These are phyloP conservation scores for Arthroderma sp. DNA, from an alignment of 2,329 filamentous ascomycete genomes.

Conservation along the genomic window DNA sequence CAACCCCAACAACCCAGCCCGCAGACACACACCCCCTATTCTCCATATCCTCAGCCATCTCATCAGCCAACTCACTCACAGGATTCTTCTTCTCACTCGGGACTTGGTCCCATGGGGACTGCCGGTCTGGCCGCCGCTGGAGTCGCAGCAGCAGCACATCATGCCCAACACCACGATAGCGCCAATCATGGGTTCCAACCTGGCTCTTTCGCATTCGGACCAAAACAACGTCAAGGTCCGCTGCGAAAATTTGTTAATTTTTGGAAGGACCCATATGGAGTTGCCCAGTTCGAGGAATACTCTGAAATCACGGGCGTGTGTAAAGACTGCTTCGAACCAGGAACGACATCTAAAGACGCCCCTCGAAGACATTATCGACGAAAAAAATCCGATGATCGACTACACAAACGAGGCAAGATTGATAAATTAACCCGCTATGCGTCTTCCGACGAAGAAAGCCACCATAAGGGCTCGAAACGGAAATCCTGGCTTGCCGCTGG, in stretches of 20 bases:
- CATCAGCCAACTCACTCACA: neutral
- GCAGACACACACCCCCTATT: conserved; percentile 24
- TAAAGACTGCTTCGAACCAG: conserved; percentile 51
- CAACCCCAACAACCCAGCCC: conserved; percentile 24
- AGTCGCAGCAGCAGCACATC: conserved; percentile 22
- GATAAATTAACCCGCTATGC: conserved; percentile 48
- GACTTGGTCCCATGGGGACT: conserved; percentile 35
- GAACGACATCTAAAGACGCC: conserved; percentile 41
- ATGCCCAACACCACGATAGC: conserved; percentile 17
- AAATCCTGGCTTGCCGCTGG: conserved; percentile 42
- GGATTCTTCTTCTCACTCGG: conserved; percentile 30
- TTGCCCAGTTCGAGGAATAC: conserved; percentile 53
- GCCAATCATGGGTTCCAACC: conserved; percentile 18
- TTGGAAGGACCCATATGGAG: conserved; percentile 52
- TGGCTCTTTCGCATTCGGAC: conserved; percentile 30
- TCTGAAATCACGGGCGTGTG: conserved; percentile 54
- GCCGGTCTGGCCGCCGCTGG: conserved; percentile 24
- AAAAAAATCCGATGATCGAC: conserved; percentile 35
- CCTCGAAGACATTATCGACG: conserved; percentile 46
- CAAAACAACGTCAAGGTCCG: conserved; percentile 43
- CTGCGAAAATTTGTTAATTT: conserved; percentile 44
- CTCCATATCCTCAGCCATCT: neutral
- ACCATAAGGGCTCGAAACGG: conserved; percentile 31
- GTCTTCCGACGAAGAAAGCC: conserved; percentile 38
- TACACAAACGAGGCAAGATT: conserved; percentile 33